Base-by-base conservation (phyloP, 495 filamentous ascomycete species). In the Xylaria venustula region DNA sequence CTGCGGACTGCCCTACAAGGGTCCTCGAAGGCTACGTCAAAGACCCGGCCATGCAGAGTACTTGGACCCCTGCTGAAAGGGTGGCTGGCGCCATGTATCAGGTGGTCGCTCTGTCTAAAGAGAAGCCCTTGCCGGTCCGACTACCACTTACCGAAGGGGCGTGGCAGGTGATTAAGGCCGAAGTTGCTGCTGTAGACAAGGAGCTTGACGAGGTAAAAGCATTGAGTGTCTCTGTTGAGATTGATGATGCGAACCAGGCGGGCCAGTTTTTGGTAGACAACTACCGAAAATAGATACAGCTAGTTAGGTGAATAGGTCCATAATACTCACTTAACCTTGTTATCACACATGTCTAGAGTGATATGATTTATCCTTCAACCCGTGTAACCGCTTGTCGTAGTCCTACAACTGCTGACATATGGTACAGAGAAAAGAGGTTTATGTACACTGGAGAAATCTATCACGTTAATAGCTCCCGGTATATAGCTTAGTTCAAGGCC, bases 71-170 rank as follows among this genome's bases (percentile, higher is more conserved):
- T 11, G 64, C 72, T 7, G 63, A 57, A 37, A 64, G 54, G n/a
- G 53, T 81, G 3, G 79, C 74, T 0, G 52, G 66, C 36, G 68
- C 64, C 1, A 64, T 83, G 40, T 76, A 67, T 22, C 47, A 52
- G 9, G 63, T 78, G 25, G 73, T 77, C 15, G 65, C 51, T 32
- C 60, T 66, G 0, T 70, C 64, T 25, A 64, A 71, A 36, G 60
- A 62, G 3, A 69, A 77, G 4, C 75, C 78, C n/a, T 49, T 81
- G 11, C 55, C 55, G 0, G 28, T 49, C 3, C 53, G 74, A 22
- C 40, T 79, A 48, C 76, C 78, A 17, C 59, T 81, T 1, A 77
- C 77, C 12, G 65, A 60, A 15, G 74, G 73, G 32, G 63, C 71
- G 34, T 79, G 73, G 70, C 63, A 64, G 8, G 20, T 78, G 44